Evolutionary conservation across 2,329 filamentous ascomycete species (phyloP), one percentile per base, ranked within the genome.

Genomic region (Thielaviopsis ethacetica): DNA sequence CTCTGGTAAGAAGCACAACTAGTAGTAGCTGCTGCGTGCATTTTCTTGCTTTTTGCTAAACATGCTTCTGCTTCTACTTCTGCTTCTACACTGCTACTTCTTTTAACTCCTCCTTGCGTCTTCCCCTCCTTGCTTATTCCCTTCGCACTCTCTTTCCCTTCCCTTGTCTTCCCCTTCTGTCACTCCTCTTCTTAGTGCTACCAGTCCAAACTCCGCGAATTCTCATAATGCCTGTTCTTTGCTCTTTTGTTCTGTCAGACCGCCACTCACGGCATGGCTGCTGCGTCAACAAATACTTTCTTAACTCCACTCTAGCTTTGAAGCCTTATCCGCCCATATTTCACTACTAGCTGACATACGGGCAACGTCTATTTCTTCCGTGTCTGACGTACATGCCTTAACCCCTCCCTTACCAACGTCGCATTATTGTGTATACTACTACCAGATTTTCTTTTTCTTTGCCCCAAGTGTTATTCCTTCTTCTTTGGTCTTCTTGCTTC

Each of bases 1-100:
- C 30, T 4, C 30, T 34, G 7, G 10, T 34, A 34, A 34, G 30
- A 34, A 34, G 10, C 30, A 9, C 30, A 26, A 26, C 24, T 52
- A 13, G 56, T 12, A 26, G 3, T 52, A 13, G 56, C 4, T 27
- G 7, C n/a, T n/a, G 21, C 13, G 15, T 34, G 17, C 30, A 55
- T 41, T 54, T 27, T 41, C 6, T 10, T 44, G 27, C 5, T 26
- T 57, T 59, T 41, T 34, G n/a, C n/a, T n/a, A n/a, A n/a, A n/a
- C n/a, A n/a, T n/a, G 17, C 26, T 58, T 19, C 21, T 50, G 47
- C 12, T 17, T 1, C 9, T 26, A 41, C 22, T 17, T 34, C n/a
- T 56, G 54, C 54, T 49, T 27, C 58, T 41, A 61, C 49, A 41
- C 44, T 53, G n/a, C n/a, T n/a, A n/a, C n/a, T n/a, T n/a, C n/a